Percentiles rank a stretch among this genome's conserved stretches.
phyloP scores from a whole-genome alignment of 2,329 filamentous ascomycete genomes.

The Aspergillus fructus region DNA sequence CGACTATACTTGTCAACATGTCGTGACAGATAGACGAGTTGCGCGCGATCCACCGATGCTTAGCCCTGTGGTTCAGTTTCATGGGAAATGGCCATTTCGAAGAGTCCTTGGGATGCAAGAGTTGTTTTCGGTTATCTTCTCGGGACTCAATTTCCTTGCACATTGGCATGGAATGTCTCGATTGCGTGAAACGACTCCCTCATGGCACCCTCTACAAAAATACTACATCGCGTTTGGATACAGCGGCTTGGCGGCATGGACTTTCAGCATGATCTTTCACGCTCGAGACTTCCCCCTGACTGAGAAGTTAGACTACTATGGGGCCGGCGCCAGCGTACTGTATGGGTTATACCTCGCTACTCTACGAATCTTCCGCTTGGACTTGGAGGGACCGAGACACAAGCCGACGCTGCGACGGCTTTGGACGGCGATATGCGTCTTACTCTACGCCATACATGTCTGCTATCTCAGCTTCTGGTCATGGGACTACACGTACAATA shows the following conservation, averaged over 20 bases:
- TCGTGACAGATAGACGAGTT: slow-evolving; percentile 73
- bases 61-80: slow-evolving; percentile 79
- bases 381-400: slow-evolving; percentile 53
- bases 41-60: slow-evolving; percentile 63
- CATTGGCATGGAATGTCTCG: slow-evolving; percentile 75
- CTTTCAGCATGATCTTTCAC: slow-evolving; percentile 88
- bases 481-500: slow-evolving; percentile 98
- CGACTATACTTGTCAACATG: slow-evolving; percentile 97
- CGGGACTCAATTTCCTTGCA: slow-evolving; percentile 83
- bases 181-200: slow-evolving; percentile 68
- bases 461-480: slow-evolving; percentile 78
- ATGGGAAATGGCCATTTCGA: slow-evolving; percentile 98
- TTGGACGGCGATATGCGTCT: slow-evolving; percentile 73
- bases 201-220: slow-evolving; percentile 69
- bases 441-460: slow-evolving; percentile 74
- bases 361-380: slow-evolving; percentile 79
- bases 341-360: slow-evolving; percentile 87
- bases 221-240: slow-evolving; percentile 81
- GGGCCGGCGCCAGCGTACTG: slow-evolving; percentile 81
- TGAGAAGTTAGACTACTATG: slow-evolving; percentile 96
- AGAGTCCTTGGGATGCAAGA: slow-evolving; percentile 92
- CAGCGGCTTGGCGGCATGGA: slow-evolving; percentile 80
- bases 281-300: slow-evolving; percentile 81
- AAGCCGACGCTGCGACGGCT: slow-evolving; percentile 60
- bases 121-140: slow-evolving; percentile 90